phyloP scores from a whole-genome alignment of 2,329 filamentous ascomycete species.

The Teratosphaeria nubilosa region DNA sequence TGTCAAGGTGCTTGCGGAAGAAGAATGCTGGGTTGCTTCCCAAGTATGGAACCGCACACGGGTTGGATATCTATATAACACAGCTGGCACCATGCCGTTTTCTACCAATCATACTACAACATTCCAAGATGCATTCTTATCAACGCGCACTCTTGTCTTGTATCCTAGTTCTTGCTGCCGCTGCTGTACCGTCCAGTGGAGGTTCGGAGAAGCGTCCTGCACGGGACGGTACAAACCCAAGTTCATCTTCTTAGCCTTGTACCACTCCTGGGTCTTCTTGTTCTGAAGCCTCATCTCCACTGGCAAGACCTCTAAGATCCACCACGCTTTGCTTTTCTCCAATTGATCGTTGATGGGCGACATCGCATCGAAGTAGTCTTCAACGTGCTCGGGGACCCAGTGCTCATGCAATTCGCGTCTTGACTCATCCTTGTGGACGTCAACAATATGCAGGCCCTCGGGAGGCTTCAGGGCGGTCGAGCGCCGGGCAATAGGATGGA shows the following conservation, averaged over 20 bases:
- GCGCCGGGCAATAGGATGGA: constrained; percentile 26
- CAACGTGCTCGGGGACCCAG: constrained; percentile 30
- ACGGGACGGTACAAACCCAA: constrained; percentile 29
- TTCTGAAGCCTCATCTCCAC: constrained; percentile 30
- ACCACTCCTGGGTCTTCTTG: constrained; percentile 20
- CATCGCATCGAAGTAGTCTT: constrained; percentile 36
- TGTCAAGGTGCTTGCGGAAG: too few relatives aligned
- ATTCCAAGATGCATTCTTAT: constrained; percentile 27
- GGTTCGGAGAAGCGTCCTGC: constrained; percentile 27
- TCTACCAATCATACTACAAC: constrained; percentile 5
- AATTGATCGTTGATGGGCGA: constrained; percentile 34
- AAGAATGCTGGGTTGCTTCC: too few relatives aligned
- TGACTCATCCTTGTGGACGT: constrained; percentile 13
- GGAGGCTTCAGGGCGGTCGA: constrained; percentile 16
- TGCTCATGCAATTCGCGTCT: constrained; percentile 7
- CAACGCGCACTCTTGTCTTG: constrained; percentile 21
- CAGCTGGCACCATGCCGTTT: not conserved
- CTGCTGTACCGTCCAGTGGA: constrained; percentile 37
- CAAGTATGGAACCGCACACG: not conserved
- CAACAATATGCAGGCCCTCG: constrained; percentile 14
- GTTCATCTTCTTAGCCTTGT: constrained; percentile 30
- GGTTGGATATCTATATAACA: not conserved
- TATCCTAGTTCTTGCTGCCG: constrained; percentile 28
- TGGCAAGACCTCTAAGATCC: constrained; percentile 36
- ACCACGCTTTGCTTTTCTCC: constrained; percentile 30